A percentile compares a stretch with the other conserved stretches of the same genome.
Conservation (phyloP, 228 moss, liverwort and hornwort genomes). For the Sphagnum magellanicum region DNA sequence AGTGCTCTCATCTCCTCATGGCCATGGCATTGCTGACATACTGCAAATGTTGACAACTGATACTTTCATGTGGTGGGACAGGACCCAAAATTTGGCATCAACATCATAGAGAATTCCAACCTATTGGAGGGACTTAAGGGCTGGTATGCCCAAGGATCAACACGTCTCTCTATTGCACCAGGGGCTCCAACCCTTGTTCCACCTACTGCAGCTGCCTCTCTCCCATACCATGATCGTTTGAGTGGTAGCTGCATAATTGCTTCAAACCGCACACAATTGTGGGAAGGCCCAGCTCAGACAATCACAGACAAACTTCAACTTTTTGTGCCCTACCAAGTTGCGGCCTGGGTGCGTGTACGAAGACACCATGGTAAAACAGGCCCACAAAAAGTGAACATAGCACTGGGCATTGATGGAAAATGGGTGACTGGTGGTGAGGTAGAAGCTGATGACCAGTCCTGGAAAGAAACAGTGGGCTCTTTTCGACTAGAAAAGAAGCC, state of each 20-base stretch:
- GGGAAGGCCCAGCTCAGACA: slow-evolving; percentile 89
- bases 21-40: no score
- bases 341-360: slow-evolving; percentile 72
- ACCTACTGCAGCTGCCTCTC: slow-evolving; percentile 43
- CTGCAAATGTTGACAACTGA: no score
- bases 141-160: slow-evolving; percentile 75
- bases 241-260: slow-evolving; percentile 61
- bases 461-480: slow-evolving; percentile 81
- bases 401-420: slow-evolving; percentile 66
- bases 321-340: slow-evolving; percentile 75
- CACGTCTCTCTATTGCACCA: slow-evolving; percentile 43
- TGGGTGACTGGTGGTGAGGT: slow-evolving; percentile 81
- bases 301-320: slow-evolving; percentile 64
- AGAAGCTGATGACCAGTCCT: slow-evolving; percentile 42
- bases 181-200: slow-evolving; percentile 53
- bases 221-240: slow-evolving; percentile 25
- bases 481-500: slow-evolving; percentile 67
- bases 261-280: slow-evolving; percentile 59
- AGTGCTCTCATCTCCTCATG: no score
- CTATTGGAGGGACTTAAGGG: slow-evolving; percentile 42
- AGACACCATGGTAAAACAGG: neutral
- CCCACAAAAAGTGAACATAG: slow-evolving; percentile 65
- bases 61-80: slow-evolving; percentile 14
- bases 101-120: slow-evolving; percentile 65
- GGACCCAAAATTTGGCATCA: slow-evolving; percentile 55